Evolutionary conservation across 345 rosid species (phyloP), one percentile per base, ranked within the genome.

Genomic region (Eucalyptus cloeziana): DNA sequence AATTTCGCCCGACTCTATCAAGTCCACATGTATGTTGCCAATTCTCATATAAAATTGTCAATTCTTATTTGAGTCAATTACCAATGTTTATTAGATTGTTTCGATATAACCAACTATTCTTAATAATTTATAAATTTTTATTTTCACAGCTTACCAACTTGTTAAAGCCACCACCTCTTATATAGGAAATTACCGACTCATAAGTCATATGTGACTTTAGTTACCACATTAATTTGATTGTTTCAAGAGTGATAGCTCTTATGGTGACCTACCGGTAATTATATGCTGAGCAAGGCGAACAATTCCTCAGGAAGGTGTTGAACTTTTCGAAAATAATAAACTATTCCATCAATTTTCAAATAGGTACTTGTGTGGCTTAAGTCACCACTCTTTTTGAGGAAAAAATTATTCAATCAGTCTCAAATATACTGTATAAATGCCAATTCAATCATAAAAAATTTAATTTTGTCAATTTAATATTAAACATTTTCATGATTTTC

Each of bases 401-500:
- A 67, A 64, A 17, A 69, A 8, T 16, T 31, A 69, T 7, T 4
- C 13, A 0, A 9, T 71, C 45, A 9, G 0, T 31, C 1, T 31
- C 2, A 4, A 67, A 67, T 7, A 31, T 7, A 14, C 1, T 33
- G 1, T 17, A 71, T 0, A 0, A 2, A 37, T 10, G 27, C 2
- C 6, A 19, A 71, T 3, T 4, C 14, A 33, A 3, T 16, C 2
- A 33, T 31, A 16, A 33, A 33, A 0, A 2, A 17, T 71, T 8
- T 2, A 71, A 71, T 71, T 31, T 33, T 4, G 0, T 5, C 2
- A 5, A 37, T 37, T 10, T 0, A 37, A 3, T 19, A 6, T 37
- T 9, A 19, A 37, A 19, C 2, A 5, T 37, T 76, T 76, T 76
- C 83, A 19, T 37, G 1, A 76, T 76, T 19, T 71, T 76, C 3